Base-by-base conservation (phyloP, 1,284 basidiomycete genomes). In the Athelia sp. region DNA sequence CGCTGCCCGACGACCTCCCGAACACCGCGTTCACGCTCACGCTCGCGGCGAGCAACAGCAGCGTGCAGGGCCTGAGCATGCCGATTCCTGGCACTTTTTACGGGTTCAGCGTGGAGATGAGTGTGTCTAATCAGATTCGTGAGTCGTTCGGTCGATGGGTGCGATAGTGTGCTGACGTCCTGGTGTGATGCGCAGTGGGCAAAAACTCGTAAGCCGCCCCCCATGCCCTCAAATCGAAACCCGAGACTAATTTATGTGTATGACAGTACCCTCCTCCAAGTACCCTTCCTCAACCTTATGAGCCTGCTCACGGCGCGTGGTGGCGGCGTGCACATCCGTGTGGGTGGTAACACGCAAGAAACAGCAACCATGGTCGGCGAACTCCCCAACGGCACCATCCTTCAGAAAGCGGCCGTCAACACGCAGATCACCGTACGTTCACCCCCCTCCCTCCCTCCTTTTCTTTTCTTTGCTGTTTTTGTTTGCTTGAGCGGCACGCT, bases 291-390 rank as follows among this genome's bases (percentile, higher is more conserved):
- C 14, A 91, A 91, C 64, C 75, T 90, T 48, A 75, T 92, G 70
- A 72, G 81, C 3, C 84, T 82, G 53, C 68, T 90, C 38, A 68
- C 74, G 52, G 73, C 81, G 45, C 77, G 85, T 11, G 73, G 71
- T 8, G 87, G 87, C 1, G 61, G 72, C 4, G 72, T 85, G 4
- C 63, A 69, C 40, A 66, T 90, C 14, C 82, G 88, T 40, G 74
- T 90, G 3, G 89, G 88, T 34, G 89, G 88, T 49, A 90, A 90
- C 63, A 84, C 84, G 1, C 86, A 89, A 58, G 85, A 89, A 52
- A 75, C 70, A 22, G 81, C 82, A 9, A 69, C 69, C 1, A 62
- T 82, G 40, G 74, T 79, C 0, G 65, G 71, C 23, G 68, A 69
- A 9, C 66, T 79, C 9, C 53, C 66, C 0, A 66, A 73, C 48